Evolutionary conservation across 1,139 yeast species (phyloP).

Genomic region (Kodamaea ohmeri): DNA sequence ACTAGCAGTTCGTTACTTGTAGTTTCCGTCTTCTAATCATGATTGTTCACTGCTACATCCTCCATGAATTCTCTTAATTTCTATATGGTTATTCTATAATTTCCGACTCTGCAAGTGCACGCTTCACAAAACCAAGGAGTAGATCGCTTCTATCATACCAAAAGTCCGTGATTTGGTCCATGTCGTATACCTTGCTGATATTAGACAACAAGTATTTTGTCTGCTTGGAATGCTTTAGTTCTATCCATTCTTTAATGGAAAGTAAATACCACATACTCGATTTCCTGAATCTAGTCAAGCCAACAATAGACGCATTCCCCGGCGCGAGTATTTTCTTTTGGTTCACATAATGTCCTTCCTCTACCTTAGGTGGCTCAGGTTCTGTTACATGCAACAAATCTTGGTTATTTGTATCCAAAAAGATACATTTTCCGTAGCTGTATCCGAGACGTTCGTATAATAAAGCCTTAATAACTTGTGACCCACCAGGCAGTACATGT

Average conservation of each 20-base stretch:
- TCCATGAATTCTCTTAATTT: neutral
- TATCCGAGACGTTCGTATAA: constrained; percentile 43
- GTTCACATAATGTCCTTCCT: constrained; percentile 36
- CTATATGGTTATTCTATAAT: constrained; percentile 1
- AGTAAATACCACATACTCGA: constrained; percentile 77
- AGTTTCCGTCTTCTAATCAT: too few species aligned
- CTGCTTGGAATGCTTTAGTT: constrained; percentile 28
- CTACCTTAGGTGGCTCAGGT: constrained; percentile 16
- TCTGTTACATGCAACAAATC: constrained; percentile 13
- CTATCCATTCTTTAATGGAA: constrained; percentile 73
- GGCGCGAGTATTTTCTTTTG: constrained; percentile 36
- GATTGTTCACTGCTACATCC: neutral
- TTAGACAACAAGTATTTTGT: constrained; percentile 24
- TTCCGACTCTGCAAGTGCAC: neutral
- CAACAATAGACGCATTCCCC: constrained; percentile 39
- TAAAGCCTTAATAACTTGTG: constrained; percentile 43
- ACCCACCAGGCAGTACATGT: constrained; percentile 18
- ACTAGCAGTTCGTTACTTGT: too few species aligned
- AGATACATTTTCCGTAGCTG: constrained; percentile 31
- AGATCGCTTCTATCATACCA: constrained; percentile 41
- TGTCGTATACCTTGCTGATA: constrained; percentile 23
- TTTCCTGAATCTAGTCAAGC: constrained; percentile 64
- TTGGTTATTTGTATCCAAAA: constrained; percentile 18
- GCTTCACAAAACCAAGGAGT: constrained; percentile 12
- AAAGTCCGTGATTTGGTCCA: constrained; percentile 19